phyloP scores from a whole-genome alignment of 148 eudicot genomes.

The Dysphania ambrosioides region DNA sequence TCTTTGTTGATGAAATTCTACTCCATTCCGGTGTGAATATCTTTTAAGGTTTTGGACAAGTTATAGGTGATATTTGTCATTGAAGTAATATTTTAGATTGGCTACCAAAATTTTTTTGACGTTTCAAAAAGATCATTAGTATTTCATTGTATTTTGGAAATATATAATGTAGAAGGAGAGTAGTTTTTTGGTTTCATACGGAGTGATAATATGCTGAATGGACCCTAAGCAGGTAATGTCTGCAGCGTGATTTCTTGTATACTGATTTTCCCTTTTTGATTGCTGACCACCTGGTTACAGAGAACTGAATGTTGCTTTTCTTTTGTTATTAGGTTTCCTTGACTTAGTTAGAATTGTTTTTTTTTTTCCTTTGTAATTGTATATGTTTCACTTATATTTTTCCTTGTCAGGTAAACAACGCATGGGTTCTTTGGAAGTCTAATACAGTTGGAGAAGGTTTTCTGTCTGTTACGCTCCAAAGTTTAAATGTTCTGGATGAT shows the following conservation, averaged over 20 bases:
- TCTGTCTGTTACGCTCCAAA: conserved; percentile 78
- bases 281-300: background rate
- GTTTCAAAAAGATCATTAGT: no score
- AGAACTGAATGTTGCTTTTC: background rate
- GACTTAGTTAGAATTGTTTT: background rate
- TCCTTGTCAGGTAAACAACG: conserved; percentile 56
- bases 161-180: no score
- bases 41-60: no score
- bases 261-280: background rate
- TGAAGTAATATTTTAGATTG: no score
- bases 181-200: no score
- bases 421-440: conserved; percentile 86
- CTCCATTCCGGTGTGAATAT: background rate
- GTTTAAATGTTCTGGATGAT: conserved; percentile 79
- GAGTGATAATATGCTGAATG: no score
- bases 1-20: background rate
- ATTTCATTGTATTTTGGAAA: no score
- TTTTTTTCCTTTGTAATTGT: no score
- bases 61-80: background rate
- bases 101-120: no score
- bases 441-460: conserved; percentile 65
- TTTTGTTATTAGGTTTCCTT: background rate
- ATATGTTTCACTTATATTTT: background rate
- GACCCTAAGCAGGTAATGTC: no score
- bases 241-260: background rate